A percentile compares a stretch with the other conserved stretches of the same genome.
phyloP scores from a whole-genome alignment of 495 filamentous ascomycete genomes.

The Neurospora intermedia region DNA sequence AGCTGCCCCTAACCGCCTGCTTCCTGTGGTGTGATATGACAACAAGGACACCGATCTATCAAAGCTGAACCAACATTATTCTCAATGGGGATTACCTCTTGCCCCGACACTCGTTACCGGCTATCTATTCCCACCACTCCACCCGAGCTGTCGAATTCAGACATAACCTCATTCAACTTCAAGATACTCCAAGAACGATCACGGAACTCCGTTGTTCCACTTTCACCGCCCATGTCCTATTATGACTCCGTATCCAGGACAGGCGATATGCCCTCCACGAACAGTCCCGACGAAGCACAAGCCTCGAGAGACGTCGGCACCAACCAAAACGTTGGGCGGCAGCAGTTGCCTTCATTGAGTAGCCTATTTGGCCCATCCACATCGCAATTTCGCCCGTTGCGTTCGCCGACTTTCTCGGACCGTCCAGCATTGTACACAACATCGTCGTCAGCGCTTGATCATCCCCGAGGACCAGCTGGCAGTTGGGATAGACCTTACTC shows the following conservation, averaged over 20 bases:
- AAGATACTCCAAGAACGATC: slow-evolving; percentile 30
- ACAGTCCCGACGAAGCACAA: slow-evolving; percentile 23
- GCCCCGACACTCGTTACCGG: slow-evolving; percentile 33
- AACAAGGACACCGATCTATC: slow-evolving; percentile 9
- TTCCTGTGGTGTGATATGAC: slow-evolving; percentile 11
- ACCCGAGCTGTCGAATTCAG: slow-evolving; percentile 34
- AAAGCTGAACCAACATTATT: slow-evolving; percentile 13
- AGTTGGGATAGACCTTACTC: slow-evolving; percentile 22
- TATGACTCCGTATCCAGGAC: slow-evolving; percentile 35
- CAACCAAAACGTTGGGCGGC: slow-evolving; percentile 22
- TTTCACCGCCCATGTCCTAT: slow-evolving; percentile 42
- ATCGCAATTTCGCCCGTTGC: slow-evolving; percentile 25
- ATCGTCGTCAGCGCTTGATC: slow-evolving; percentile 32
- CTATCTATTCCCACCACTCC: slow-evolving; percentile 32
- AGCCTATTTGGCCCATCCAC: slow-evolving; percentile 40
- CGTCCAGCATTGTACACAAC: slow-evolving; percentile 27
- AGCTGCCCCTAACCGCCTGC: neutral
- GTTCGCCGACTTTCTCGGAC: slow-evolving; percentile 33
- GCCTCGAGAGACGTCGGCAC: slow-evolving; percentile 21
- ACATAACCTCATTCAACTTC: slow-evolving; percentile 26
- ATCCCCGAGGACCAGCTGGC: slow-evolving; percentile 19
- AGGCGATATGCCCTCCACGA: slow-evolving; percentile 30
- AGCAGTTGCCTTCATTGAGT: slow-evolving; percentile 43
- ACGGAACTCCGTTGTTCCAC: slow-evolving; percentile 25
- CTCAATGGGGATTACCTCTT: slow-evolving; percentile 40